Conservation (phyloP, 106 monocot genomes). For the Agapanthus africanus region DNA sequence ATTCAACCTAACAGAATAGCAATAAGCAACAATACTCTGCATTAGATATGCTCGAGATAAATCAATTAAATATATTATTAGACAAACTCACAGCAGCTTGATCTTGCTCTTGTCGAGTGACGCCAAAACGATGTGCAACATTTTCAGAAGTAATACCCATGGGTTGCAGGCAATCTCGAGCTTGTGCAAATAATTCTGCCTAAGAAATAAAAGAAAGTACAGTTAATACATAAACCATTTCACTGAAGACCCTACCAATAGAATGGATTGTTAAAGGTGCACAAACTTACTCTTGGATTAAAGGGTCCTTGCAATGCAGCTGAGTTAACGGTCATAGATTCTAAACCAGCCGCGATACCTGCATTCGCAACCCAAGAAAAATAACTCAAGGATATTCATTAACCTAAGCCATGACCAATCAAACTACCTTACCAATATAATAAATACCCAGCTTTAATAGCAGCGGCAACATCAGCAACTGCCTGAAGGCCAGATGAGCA, state of each 20-base stretch:
- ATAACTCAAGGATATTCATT: too few species aligned
- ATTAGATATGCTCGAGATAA: background rate
- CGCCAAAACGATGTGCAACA: slow-evolving; percentile 72
- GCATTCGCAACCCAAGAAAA: too few species aligned
- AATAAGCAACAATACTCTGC: slow-evolving; percentile 1
- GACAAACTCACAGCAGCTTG: slow-evolving; percentile 57
- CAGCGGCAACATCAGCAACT: slow-evolving; percentile 71
- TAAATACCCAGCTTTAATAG: slow-evolving; percentile 62
- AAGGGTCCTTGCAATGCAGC: too few species aligned
- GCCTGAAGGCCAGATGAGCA: slow-evolving; percentile 82
- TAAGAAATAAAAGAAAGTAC: slow-evolving; percentile 1
- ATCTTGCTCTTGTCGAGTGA: too few species aligned
- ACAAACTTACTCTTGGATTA: too few species aligned
- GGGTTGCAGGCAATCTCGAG: slow-evolving; percentile 71
- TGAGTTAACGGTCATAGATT: too few species aligned
- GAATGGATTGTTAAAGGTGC: too few species aligned
- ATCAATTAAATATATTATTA: background rate
- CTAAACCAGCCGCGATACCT: too few species aligned
- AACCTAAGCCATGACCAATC: too few species aligned
- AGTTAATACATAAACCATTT: background rate
- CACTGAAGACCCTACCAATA: background rate
- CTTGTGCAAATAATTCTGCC: slow-evolving; percentile 50
- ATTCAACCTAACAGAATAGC: slow-evolving; percentile 53
- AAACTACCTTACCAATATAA: slow-evolving; percentile 35
- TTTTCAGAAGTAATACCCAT: slow-evolving; percentile 89